Evolutionary conservation across 164 flowering plant genomes (phyloP).

Genomic region (Buxus sempervirens): DNA sequence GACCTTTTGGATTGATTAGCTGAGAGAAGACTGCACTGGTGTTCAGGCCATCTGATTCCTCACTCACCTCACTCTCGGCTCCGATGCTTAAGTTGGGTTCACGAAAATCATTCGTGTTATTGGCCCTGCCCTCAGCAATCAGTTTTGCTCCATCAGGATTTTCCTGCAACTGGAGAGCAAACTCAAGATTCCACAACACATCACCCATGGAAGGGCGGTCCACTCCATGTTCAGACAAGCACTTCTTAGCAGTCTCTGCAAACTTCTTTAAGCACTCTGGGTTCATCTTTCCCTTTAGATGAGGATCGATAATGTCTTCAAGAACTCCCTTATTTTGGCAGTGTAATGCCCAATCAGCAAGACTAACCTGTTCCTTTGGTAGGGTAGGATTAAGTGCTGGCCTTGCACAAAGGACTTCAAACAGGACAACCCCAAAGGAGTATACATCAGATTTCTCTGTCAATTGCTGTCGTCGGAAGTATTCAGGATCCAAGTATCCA

Average conservation of each 20-base stretch:
- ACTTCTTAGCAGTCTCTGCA: conserved; percentile 37
- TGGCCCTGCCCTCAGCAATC: not conserved
- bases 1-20: conserved; percentile 38
- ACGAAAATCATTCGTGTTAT: no score
- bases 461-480: conserved; percentile 40
- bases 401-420: conserved; percentile 52
- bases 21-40: conserved; percentile 41
- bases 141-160: conserved; percentile 14
- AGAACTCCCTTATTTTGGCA: conserved; percentile 33
- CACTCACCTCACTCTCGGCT: conserved; percentile 14
- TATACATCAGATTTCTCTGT: conserved; percentile 47
- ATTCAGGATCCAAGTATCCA: conserved; percentile 50
- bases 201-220: conserved; percentile 54
- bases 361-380: conserved; percentile 55
- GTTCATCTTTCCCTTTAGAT: conserved; percentile 28
- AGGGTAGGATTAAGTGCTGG: conserved; percentile 47
- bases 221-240: conserved; percentile 41
- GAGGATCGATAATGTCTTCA: conserved; percentile 39
- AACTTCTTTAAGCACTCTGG: conserved; percentile 38
- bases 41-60: conserved; percentile 17
- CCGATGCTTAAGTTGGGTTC: conserved; percentile 7
- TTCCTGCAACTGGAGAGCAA: conserved; percentile 36
- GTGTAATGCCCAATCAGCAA: conserved; percentile 46
- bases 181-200: conserved; percentile 52
- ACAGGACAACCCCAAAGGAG: conserved; percentile 52